Evolutionary conservation across 2,329 filamentous ascomycete genomes (phyloP), one percentile per base, ranked within the genome.

Genomic region (Penicillium sumatraense): DNA sequence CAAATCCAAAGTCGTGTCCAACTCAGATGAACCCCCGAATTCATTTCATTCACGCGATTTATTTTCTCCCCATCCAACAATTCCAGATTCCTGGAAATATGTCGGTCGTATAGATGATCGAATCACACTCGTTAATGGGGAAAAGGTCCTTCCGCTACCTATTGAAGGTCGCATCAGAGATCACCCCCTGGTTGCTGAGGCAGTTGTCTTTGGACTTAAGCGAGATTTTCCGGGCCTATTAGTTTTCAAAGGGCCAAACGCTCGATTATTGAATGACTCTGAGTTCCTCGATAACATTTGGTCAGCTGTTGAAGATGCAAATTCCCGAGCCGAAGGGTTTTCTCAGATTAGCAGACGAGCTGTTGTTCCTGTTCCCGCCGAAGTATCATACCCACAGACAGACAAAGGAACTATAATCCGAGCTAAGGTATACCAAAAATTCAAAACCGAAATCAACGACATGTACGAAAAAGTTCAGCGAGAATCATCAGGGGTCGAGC

Each of bases 131-230:
- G 66, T 77, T 4, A 81, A 80, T 54, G 78, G 79, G 18, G 78
- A 81, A 63, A 81, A 81, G 53, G 77, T 78, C 2, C 66, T 77
- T 11, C 78, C 79, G 0, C 68, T 80, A 9, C 71, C 73, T 0
- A 76, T 79, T 29, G 86, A 88, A 63, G 78, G 80, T 8, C 72
- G 75, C 0, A 78, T 87, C 10, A 75, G 82, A 6, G 77, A 83
- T 47, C 74, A 81, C 47, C 71, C 74, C 2, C 68, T 80, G 0
- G 81, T 87, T 0, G 73, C 78, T 20, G 85, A 87, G 55, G 80
- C 79, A 0, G 72, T 85, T 3, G 77, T 86, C 2, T 85, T 86
- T 54, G 85, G 85, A 0, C 77, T 79, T 3, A 81, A 80, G 7
- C 77, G 75, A 38, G 74, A 78, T 1, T 73, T 81, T 16, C 81